Evolutionary conservation across 1,284 basidiomycete genomes (phyloP), one percentile per base, ranked within the genome.

Genomic region (Fistulinella cinereoalba): DNA sequence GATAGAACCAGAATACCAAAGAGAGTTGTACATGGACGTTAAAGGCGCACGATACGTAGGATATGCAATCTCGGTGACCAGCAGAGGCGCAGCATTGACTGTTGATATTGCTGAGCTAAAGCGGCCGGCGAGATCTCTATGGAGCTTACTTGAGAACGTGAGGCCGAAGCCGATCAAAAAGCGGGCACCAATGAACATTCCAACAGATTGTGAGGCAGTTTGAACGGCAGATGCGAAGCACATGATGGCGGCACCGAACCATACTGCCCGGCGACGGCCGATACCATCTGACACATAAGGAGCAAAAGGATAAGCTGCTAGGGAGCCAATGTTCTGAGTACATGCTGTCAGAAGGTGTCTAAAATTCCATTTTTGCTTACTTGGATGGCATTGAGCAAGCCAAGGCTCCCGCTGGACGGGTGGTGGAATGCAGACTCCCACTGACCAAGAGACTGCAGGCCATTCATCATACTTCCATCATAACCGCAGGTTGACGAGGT

Each of bases 81-180:
- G 69, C 73, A 89, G 76, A 8, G 86, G 85, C 2, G 85, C 84
- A 32, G 86, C 77, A 53, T 79, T 82, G 13, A 77, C 79, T 75
- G 18, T 19, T 34, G 11, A 37, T 24, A 40, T 3, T 8, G 16
- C 4, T 15, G 5, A 29, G 28, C 28, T n/a, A n/a, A 29, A 11
- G 10, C 6, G 7, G 5, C 12, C 12, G 28, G n/a, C 11, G 28
- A 12, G 12, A 29, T 29, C 28, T 4, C 25, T 33, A 19, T 25
- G 28, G 25, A 32, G 65, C 70, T 60, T 50, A 69, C 77, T 71
- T 48, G 85, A 85, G 62, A 89, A 87, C 1, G 84, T 83, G 34
- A 87, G 72, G 45, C 90, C 89, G 61, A 89, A 88, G 42, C 88
- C 88, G 56, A 92, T 85, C 49, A 90, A 69, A 73, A 87, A 88